phyloP scores from a whole-genome alignment of 768 basidiomycete genomes.

The Amanita muscaria region DNA sequence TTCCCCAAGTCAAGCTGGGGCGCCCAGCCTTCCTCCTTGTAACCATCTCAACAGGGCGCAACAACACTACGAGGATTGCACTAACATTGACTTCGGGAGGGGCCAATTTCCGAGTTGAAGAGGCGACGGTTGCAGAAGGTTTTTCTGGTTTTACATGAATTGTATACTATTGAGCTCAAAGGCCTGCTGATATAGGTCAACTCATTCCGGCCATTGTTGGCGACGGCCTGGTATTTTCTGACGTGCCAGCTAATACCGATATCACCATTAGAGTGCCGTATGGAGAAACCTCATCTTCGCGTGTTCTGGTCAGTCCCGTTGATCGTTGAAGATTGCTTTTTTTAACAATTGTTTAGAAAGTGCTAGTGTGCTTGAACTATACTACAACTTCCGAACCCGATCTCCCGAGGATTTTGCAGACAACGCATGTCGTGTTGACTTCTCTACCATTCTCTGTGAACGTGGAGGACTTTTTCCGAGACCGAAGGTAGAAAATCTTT shows the following conservation, averaged over 20 bases:
- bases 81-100: slow-evolving; percentile 49
- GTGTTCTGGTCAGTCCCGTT: slow-evolving; percentile 44
- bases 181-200: slow-evolving; percentile 8
- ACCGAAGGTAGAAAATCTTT: slow-evolving; percentile 46
- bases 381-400: slow-evolving; percentile 44
- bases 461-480: slow-evolving; percentile 94
- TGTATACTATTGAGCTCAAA: slow-evolving; percentile 2
- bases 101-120: slow-evolving; percentile 39
- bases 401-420: slow-evolving; percentile 43
- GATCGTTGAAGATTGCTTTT: neutral
- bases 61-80: slow-evolving; percentile 45
- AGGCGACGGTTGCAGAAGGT: slow-evolving; percentile 34
- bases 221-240: slow-evolving; percentile 35
- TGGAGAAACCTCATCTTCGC: slow-evolving; percentile 52
- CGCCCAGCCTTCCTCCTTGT: slow-evolving; percentile 45
- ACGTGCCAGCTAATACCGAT: slow-evolving; percentile 38
- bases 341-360: slow-evolving; percentile 40
- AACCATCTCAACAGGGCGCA: slow-evolving; percentile 58
- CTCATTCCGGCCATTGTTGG: slow-evolving; percentile 29
- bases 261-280: slow-evolving; percentile 55
- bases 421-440: slow-evolving; percentile 50
- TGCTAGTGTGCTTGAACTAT: slow-evolving; percentile 63
- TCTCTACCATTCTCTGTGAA: slow-evolving; percentile 84
- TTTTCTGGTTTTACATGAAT: slow-evolving; percentile 2
- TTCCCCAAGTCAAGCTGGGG: slow-evolving; percentile 54